Evolutionary conservation across 2,329 filamentous ascomycete species (phyloP), one percentile per base, ranked within the genome.

Genomic region (Aureobasidium pullulans): DNA sequence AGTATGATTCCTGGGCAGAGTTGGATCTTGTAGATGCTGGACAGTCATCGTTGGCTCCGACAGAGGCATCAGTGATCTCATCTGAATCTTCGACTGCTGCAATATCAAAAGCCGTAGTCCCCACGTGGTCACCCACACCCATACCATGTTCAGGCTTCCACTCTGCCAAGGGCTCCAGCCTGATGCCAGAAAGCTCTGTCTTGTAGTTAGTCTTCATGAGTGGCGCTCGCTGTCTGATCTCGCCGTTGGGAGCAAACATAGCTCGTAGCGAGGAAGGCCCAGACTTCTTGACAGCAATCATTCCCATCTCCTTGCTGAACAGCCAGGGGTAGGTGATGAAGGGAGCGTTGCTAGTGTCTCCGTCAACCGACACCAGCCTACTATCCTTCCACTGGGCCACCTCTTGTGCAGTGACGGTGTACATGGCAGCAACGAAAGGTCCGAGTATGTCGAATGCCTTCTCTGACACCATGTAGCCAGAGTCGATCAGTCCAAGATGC

Each of bases 241-340:
- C 52, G 9, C 40, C 43, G 13, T 9, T 31, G 19, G 10, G 9
- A 11, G 32, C 44, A n/a, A 32, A 19, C 8, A 9, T 15, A 1
- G 43, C 11, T 5, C n/a, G 34, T 6, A 48, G 5, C 10, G n/a
- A 15, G 15, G 54, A 58, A 15, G n/a, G 23, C 1, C 53, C 32
- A 1, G 43, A 53, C 16, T 43, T 11, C 6, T 9, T 59, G 32
- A 31, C 57, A 5, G 87, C 88, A 65, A 96, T 85, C 49, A 80
- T 79, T 1, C 87, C 86, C 4, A 96, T 77, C 61, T 90, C 82
- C 46, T 81, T 79, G 11, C 85, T 79, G 64, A 97, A 96, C 1
- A 97, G 77, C 94, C 94, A 99, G 0, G 94, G 93, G 66, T 96
- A 97, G 61, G 87, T 94, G 66, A 96, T 94, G 8, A 97, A 76